Evolutionary conservation across 2,329 filamentous ascomycete species (phyloP), one percentile per base, ranked within the genome.

Genomic region (Chalara sp.): DNA sequence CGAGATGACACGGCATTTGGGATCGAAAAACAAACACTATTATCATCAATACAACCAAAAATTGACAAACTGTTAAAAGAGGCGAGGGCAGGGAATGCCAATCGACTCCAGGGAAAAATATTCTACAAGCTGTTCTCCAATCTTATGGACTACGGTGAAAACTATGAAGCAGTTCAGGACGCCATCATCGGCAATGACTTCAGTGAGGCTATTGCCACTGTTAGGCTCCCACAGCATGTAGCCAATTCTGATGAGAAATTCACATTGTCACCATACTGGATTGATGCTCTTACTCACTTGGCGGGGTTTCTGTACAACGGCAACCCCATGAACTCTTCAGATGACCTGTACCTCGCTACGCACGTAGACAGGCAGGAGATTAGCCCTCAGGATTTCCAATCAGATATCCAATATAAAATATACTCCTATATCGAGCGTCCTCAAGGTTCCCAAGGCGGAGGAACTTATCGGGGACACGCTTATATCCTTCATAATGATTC

Each of bases 221-320:
- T 66, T 6, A 46, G 53, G 29, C 53, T 65, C 6, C 30, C 32
- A 35, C 12, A 6, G 6, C 13, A 29, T n/a, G 6, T 10, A 29
- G 31, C 28, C 11, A 6, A 35, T 11, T 21, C 21, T 21, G 21
- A 21, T 21, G 21, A 21, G 21, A 41, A 28, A 32, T 80, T 74
- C 64, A 68, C 83, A 49, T 77, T 74, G 58, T 71, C 71, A 42
- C 77, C 78, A 0, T 76, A 75, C 63, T 80, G 75, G 70, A 75
- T 81, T 46, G 77, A 81, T 58, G 78, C 75, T 48, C 59, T 77
- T 50, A 78, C 75, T 53, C 78, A 80, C 54, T 72, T 80, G 50
- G 76, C 77, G 0, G 78, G 78, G 33, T 81, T 81, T 65, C 75
- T 80, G 54, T 70, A 79, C 63, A 81, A 81, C 54, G 76, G 71